These are phyloP conservation scores for Hibiscus mutabilis DNA, from an alignment of 345 rosid genomes.

Conservation along the genomic window DNA sequence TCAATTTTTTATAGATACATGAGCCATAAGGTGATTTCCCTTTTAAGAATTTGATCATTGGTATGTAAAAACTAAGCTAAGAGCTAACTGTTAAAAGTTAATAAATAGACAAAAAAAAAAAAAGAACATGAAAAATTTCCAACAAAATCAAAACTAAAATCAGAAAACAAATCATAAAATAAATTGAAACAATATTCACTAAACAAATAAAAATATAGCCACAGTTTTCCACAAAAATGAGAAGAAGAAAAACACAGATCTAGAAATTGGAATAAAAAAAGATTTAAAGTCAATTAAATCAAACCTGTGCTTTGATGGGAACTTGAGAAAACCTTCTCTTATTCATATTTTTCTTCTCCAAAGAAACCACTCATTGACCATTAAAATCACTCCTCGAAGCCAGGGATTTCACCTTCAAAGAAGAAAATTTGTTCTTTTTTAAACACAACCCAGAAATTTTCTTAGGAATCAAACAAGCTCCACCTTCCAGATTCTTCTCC, in stretches of 20 bases:
- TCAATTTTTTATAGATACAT: too few species aligned
- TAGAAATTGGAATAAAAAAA: not conserved
- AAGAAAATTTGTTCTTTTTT: conserved; percentile 21
- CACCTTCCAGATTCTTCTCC: conserved; percentile 19
- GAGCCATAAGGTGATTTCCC: too few species aligned
- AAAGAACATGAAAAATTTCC: not conserved
- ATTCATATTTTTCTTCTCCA: conserved; percentile 22
- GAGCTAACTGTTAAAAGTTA: not conserved
- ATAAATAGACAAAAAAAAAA: not conserved
- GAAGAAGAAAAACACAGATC: not conserved
- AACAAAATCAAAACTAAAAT: too few species aligned
- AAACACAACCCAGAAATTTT: conserved; percentile 18
- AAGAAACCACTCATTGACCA: conserved; percentile 37
- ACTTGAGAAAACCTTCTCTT: conserved; percentile 20
- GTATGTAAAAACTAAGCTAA: not conserved
- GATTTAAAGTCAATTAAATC: not conserved
- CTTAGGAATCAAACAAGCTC: conserved; percentile 20
- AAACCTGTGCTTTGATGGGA: conserved; percentile 53
- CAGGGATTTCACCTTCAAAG: conserved; percentile 24
- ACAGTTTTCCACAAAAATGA: not conserved
- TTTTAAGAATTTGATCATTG: too few species aligned
- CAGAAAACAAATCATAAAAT: too few species aligned
- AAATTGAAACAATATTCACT: not conserved
- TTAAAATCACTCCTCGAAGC: conserved; percentile 34
- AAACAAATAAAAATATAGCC: not conserved